Conservation (phyloP, 805 yeast genomes). For the Yarrowia sp. region DNA sequence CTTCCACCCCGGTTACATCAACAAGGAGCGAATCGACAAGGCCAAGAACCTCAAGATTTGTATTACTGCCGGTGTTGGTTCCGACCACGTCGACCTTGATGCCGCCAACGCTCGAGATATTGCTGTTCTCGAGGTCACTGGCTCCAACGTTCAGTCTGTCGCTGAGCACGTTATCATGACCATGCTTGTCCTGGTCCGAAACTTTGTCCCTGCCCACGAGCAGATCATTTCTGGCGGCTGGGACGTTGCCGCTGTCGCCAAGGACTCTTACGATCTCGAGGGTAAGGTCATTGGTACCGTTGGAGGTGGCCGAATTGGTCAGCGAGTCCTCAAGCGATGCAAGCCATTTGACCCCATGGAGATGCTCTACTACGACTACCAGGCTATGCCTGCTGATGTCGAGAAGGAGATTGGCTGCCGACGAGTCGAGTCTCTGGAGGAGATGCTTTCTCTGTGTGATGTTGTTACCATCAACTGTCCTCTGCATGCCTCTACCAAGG, state of each 20-base stretch:
- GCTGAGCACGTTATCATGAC: slow-evolving; percentile 1
- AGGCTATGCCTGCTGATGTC: not conserved
- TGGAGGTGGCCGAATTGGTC: not conserved
- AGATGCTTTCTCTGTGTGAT: not conserved
- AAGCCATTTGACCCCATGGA: not conserved
- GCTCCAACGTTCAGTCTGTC: slow-evolving; percentile 4
- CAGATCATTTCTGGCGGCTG: slow-evolving; percentile 6
- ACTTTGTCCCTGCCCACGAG: not conserved
- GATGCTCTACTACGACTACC: slow-evolving; percentile 11
- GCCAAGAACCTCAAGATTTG: slow-evolving; percentile 5
- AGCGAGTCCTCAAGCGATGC: not conserved
- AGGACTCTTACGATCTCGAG: not conserved
- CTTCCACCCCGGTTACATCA: slow-evolving; percentile 1
- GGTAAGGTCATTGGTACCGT: slow-evolving; percentile 5
- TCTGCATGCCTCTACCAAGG: not conserved
- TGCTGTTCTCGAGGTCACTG: not conserved
- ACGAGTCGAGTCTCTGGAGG: not conserved
- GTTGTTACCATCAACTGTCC: slow-evolving; percentile 1
- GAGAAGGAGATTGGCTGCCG: not conserved
- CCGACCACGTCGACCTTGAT: not conserved
- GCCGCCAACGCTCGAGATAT: not conserved
- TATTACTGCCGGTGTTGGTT: not conserved
- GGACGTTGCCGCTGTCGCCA: slow-evolving; percentile 2
- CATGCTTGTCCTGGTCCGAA: slow-evolving; percentile 2
- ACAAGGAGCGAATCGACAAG: not conserved